Percentiles rank a stretch among this genome's conserved stretches.
phyloP scores from a whole-genome alignment of 805 yeast genomes.

The Torulaspora gathmanii region DNA sequence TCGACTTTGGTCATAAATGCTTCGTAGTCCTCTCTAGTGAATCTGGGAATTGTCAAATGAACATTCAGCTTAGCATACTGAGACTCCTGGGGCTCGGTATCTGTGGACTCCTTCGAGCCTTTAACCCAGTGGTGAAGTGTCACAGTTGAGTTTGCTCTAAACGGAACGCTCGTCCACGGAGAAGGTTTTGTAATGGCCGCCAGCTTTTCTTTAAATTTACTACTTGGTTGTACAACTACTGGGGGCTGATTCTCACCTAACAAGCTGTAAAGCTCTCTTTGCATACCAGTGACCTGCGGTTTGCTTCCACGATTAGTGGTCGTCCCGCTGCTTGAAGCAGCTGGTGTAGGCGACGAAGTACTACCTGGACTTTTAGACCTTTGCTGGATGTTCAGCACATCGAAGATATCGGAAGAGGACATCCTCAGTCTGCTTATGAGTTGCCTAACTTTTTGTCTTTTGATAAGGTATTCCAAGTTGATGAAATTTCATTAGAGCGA shows the following conservation, averaged over 20 bases:
- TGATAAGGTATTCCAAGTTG: too few relatives aligned
- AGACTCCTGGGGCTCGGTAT: conserved; percentile 39
- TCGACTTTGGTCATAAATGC: conserved; percentile 44
- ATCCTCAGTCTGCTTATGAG: conserved; percentile 8
- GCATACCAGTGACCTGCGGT: conserved; percentile 59
- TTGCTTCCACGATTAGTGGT: conserved; percentile 17
- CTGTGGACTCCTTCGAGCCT: conserved; percentile 49
- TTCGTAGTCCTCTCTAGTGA: conserved; percentile 58
- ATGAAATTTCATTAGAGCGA: not conserved
- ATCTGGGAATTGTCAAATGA: conserved; percentile 61
- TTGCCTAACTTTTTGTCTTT: not conserved
- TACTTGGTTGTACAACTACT: conserved; percentile 46
- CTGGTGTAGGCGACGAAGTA: conserved; percentile 19
- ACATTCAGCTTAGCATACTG: conserved; percentile 72
- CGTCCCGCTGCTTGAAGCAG: conserved; percentile 12
- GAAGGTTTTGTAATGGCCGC: conserved; percentile 59
- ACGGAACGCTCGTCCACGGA: conserved; percentile 74
- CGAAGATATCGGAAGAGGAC: conserved; percentile 62
- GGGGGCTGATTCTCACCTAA: conserved; percentile 94
- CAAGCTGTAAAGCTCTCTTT: conserved; percentile 80
- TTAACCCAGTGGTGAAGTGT: conserved; percentile 81
- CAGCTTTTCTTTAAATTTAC: conserved; percentile 58
- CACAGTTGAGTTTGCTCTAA: conserved; percentile 54
- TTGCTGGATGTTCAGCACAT: conserved; percentile 65
- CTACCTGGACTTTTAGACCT: conserved; percentile 24